These are phyloP conservation scores for Plantago coronopus DNA, from an alignment of 305 asterid species.

Conservation along the genomic window DNA sequence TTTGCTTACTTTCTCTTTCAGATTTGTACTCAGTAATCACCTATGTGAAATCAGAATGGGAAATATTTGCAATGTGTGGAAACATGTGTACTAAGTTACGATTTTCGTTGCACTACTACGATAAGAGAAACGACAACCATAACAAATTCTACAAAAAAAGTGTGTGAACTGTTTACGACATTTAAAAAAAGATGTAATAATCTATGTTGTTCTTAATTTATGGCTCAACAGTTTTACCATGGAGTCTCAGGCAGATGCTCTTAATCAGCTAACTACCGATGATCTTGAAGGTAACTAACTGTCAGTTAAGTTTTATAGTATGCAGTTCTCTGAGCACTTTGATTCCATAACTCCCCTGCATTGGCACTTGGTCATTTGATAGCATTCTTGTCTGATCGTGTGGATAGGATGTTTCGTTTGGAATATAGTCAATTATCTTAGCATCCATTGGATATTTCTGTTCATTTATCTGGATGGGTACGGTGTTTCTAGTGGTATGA, in stretches of 20 bases:
- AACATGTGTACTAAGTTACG: no score
- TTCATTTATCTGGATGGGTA: no score
- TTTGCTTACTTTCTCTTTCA: no score
- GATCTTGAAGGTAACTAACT: conserved; percentile 94
- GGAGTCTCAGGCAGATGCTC: conserved; percentile 97
- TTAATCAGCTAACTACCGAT: conserved; percentile 68
- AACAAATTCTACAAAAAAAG: no score
- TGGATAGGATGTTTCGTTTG: neutral
- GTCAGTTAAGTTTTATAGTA: neutral
- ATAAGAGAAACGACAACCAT: neutral
- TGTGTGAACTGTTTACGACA: neutral
- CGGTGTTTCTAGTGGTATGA: no score
- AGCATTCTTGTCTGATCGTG: no score
- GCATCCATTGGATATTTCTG: no score
- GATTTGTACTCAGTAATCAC: no score
- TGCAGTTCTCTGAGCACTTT: neutral
- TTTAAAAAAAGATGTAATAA: conserved; percentile 8
- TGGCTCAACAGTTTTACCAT: conserved; percentile 63
- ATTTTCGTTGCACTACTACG: no score
- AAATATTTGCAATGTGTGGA: no score
- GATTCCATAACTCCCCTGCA: neutral
- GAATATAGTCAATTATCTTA: neutral
- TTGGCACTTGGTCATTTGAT: neutral
- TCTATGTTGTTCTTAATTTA: neutral
- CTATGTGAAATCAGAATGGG: no score